phyloP scores from a whole-genome alignment of 306 rosid species.

The Ochetophila trinervis region DNA sequence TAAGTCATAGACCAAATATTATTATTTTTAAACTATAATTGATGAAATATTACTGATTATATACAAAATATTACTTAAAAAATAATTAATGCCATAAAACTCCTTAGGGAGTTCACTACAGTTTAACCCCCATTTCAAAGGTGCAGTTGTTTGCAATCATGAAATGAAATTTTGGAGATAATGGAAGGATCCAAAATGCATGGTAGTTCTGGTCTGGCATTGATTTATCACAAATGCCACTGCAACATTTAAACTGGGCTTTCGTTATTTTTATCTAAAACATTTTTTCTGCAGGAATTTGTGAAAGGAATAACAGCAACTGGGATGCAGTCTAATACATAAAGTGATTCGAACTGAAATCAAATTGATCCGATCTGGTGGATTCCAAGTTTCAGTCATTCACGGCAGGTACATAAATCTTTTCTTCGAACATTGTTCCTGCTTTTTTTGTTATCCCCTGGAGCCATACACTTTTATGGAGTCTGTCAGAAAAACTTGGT shows the following conservation, averaged over 20 bases:
- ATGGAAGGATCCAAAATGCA: no score
- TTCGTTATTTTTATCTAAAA: slow-evolving; percentile 3
- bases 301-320: slow-evolving; percentile 72
- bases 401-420: slow-evolving; percentile 75
- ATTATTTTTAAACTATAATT: no score
- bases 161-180: neutral
- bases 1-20: no score
- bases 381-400: slow-evolving; percentile 80
- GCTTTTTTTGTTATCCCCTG: slow-evolving; percentile 11
- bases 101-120: no score
- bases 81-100: no score
- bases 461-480: neutral
- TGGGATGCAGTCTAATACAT: slow-evolving; percentile 87
- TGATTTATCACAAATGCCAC: neutral
- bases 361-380: slow-evolving; percentile 62
- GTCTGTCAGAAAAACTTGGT: no score
- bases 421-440: neutral
- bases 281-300: slow-evolving; percentile 61
- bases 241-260: neutral
- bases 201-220: neutral
- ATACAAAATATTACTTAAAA: no score
- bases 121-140: no score
- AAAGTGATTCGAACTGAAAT: slow-evolving; percentile 64
- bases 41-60: no score
- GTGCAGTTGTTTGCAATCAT: neutral